phyloP scores from a whole-genome alignment of 805 yeast species.

The Monosporozyma unispora region DNA sequence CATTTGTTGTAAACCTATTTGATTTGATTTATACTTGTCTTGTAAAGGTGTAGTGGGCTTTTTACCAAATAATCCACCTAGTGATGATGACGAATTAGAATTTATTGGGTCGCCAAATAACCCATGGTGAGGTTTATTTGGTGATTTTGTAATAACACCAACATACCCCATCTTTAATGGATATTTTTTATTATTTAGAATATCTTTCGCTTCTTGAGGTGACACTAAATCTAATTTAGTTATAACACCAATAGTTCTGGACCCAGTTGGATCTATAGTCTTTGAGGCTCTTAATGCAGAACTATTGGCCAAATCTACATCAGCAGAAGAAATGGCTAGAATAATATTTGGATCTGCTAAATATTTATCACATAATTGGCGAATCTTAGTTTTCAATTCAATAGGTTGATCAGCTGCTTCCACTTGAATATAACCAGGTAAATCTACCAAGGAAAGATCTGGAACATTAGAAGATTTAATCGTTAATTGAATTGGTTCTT shows the following conservation, averaged over 20 bases:
- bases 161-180: slow-evolving; percentile 96
- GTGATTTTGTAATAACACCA: slow-evolving; percentile 89
- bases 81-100: background rate
- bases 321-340: slow-evolving; percentile 93
- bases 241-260: slow-evolving; percentile 91
- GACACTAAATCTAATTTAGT: slow-evolving; percentile 89
- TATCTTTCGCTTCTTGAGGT: slow-evolving; percentile 57
- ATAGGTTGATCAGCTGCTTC: slow-evolving; percentile 95
- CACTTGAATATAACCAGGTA: slow-evolving; percentile 95
- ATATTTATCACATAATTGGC: slow-evolving; percentile 74
- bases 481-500: slow-evolving; percentile 88
- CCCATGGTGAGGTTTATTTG: slow-evolving; percentile 27
- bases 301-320: slow-evolving; percentile 94
- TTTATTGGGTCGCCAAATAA: slow-evolving; percentile 12
- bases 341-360: slow-evolving; percentile 88
- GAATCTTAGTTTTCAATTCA: slow-evolving; percentile 68
- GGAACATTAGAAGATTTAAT: slow-evolving; percentile 87
- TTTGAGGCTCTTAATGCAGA: slow-evolving; percentile 89
- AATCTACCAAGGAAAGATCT: slow-evolving; percentile 85
- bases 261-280: slow-evolving; percentile 84
- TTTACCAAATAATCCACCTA: slow-evolving; percentile 12
- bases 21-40: slow-evolving; percentile 45
- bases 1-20: slow-evolving; percentile 13
- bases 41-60: slow-evolving; percentile 29
- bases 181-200: slow-evolving; percentile 69